phyloP scores from a whole-genome alignment of 2,329 filamentous ascomycete species.

The Nemania sp. region DNA sequence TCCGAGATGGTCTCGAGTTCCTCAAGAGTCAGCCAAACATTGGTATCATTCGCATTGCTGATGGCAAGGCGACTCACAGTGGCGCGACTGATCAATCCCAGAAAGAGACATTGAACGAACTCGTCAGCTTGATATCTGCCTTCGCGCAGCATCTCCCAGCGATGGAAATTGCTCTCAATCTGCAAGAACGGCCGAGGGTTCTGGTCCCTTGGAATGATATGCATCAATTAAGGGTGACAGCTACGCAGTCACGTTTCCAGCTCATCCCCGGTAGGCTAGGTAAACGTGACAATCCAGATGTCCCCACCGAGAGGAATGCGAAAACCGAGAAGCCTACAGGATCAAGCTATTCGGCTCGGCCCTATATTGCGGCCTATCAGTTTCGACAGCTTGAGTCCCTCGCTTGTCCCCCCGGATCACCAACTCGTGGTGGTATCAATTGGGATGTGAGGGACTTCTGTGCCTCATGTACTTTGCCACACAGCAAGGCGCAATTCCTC shows the following conservation, averaged over 20 bases:
- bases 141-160: conserved; percentile 77
- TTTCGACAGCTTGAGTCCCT: conserved; percentile 44
- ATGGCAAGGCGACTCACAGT: conserved; percentile 61
- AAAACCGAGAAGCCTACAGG: conserved; percentile 2
- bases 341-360: conserved; percentile 11
- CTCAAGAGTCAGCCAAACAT: conserved; percentile 50
- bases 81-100: conserved; percentile 41
- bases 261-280: conserved; percentile 56
- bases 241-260: conserved; percentile 45
- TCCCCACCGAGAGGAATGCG: background rate
- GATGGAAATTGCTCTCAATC: conserved; percentile 85
- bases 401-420: conserved; percentile 67
- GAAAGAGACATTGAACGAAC: conserved; percentile 47
- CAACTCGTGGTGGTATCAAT: conserved; percentile 59
- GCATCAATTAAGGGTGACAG: conserved; percentile 38
- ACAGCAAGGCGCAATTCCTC: conserved; percentile 70
- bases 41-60: conserved; percentile 60
- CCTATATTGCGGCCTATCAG: conserved; percentile 33
- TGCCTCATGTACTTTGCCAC: conserved; percentile 62
- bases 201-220: conserved; percentile 71
- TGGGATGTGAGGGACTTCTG: conserved; percentile 71
- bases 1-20: conserved; percentile 61
- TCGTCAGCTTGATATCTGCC: conserved; percentile 68
- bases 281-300: conserved; percentile 22
- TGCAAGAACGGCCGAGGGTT: conserved; percentile 74